Conservation (phyloP, 1,284 basidiomycete species). For the Peniophora sp. region DNA sequence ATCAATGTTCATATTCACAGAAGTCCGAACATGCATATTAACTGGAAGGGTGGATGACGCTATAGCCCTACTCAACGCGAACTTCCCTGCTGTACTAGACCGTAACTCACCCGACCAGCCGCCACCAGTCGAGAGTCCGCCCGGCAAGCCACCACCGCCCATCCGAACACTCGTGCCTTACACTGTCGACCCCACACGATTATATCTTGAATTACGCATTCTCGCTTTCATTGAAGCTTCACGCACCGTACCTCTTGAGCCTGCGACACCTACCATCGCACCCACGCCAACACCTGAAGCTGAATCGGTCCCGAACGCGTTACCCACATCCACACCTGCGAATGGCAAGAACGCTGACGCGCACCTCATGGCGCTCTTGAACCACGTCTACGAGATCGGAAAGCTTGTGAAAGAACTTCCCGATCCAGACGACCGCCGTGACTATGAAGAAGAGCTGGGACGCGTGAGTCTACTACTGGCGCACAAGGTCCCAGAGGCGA, state of each 20-base stretch:
- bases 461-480: constrained; percentile 71
- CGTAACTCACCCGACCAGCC: constrained; percentile 12
- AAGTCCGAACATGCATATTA: constrained; percentile 58
- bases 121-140: constrained; percentile 6
- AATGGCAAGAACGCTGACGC: constrained; percentile 17
- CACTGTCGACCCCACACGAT: constrained; percentile 62
- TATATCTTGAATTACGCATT: constrained; percentile 77
- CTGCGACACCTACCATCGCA: constrained; percentile 12
- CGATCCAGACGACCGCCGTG: constrained; percentile 41
- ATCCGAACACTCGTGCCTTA: constrained; percentile 47
- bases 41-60: constrained; percentile 66
- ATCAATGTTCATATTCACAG: too few species aligned
- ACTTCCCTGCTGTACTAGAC: constrained; percentile 64
- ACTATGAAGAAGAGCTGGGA: constrained; percentile 61
- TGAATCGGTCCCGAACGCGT: constrained; percentile 6
- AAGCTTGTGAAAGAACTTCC: constrained; percentile 48
- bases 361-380: constrained; percentile 19
- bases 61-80: constrained; percentile 49
- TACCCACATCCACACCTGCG: constrained; percentile 6
- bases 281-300: constrained; percentile 9
- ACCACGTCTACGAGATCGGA: constrained; percentile 30
- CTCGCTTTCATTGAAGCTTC: constrained; percentile 78
- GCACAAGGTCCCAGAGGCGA: constrained; percentile 66
- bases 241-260: constrained; percentile 57
- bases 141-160: not conserved